A percentile compares a stretch with the other conserved stretches of the same genome.
phyloP scores from a whole-genome alignment of 2,329 filamentous ascomycete genomes.

The Claviceps quebecensis region DNA sequence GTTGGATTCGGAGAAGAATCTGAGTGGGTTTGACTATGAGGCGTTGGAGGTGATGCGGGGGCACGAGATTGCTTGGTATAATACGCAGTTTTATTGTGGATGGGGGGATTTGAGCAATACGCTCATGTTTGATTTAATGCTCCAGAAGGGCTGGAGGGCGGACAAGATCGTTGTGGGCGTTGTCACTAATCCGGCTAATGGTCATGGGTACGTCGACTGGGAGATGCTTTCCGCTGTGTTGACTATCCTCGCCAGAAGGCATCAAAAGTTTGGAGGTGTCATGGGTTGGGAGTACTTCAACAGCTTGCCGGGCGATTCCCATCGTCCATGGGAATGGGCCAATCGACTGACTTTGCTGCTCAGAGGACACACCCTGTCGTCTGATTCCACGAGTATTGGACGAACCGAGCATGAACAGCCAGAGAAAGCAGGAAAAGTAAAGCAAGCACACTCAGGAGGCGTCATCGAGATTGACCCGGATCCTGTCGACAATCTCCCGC shows the following conservation, averaged over 20 bases:
- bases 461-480: conserved; percentile 13
- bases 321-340: conserved; percentile 66
- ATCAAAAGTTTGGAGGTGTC: conserved; percentile 65
- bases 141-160: conserved; percentile 54
- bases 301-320: conserved; percentile 48
- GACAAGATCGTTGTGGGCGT: conserved; percentile 66
- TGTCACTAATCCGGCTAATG: conserved; percentile 65
- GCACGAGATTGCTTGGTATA: conserved; percentile 66
- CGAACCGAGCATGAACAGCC: background rate
- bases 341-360: conserved; percentile 43
- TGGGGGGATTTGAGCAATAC: conserved; percentile 50
- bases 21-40: conserved; percentile 73
- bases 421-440: no score
- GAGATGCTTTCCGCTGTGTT: conserved; percentile 33
- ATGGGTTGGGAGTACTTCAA: conserved; percentile 98
- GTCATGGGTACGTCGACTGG: conserved; percentile 36
- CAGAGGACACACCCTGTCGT: conserved; percentile 16
- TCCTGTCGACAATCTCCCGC: conserved; percentile 1
- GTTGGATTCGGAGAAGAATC: conserved; percentile 39
- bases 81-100: conserved; percentile 85
- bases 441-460: background rate
- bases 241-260: conserved; percentile 28
- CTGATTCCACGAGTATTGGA: background rate
- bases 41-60: conserved; percentile 56
- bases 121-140: conserved; percentile 34